Conservation (phyloP, 257 asterid species). For the Ligustrum vulgare region DNA sequence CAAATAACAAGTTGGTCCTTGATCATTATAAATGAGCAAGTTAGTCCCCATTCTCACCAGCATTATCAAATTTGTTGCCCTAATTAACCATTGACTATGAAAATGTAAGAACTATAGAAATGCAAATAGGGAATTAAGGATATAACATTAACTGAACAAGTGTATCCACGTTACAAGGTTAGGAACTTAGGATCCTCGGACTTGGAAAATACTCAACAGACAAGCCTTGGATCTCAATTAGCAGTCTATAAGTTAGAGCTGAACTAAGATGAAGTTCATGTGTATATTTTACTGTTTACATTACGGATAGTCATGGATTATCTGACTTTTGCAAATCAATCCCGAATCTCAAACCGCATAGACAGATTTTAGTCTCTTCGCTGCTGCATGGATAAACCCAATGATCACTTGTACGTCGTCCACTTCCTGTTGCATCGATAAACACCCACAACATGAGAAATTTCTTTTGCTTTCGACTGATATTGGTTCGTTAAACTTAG, state of each 20-base stretch:
- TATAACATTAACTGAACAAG: conserved; percentile 19
- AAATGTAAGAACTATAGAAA: background rate
- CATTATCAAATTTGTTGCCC: background rate
- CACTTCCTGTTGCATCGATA: conserved; percentile 51
- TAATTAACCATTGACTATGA: background rate
- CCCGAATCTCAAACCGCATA: conserved; percentile 42
- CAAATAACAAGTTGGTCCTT: background rate
- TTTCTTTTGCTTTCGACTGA: too few species aligned
- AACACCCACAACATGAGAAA: conserved; percentile 5
- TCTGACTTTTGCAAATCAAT: conserved; percentile 6
- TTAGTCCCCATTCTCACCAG: background rate
- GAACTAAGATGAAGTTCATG: conserved; percentile 46
- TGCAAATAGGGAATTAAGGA: background rate
- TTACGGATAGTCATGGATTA: conserved; percentile 28
- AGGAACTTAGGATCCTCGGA: conserved; percentile 20
- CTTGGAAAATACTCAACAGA: conserved; percentile 31
- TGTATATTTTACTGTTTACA: conserved; percentile 34
- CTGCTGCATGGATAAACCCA: conserved; percentile 69
- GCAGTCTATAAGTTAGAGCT: conserved; percentile 45
- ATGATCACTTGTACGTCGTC: conserved; percentile 77
- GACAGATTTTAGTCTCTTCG: conserved; percentile 46
- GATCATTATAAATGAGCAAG: background rate
- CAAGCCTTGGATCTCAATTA: conserved; percentile 47
- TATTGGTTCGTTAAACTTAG: background rate
- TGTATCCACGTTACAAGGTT: conserved; percentile 39